A percentile compares a stretch with the other conserved stretches of the same genome.
Evolutionary conservation across 257 asterid genomes (phyloP).

Genomic region (Parsonsia alboflavescens): DNA sequence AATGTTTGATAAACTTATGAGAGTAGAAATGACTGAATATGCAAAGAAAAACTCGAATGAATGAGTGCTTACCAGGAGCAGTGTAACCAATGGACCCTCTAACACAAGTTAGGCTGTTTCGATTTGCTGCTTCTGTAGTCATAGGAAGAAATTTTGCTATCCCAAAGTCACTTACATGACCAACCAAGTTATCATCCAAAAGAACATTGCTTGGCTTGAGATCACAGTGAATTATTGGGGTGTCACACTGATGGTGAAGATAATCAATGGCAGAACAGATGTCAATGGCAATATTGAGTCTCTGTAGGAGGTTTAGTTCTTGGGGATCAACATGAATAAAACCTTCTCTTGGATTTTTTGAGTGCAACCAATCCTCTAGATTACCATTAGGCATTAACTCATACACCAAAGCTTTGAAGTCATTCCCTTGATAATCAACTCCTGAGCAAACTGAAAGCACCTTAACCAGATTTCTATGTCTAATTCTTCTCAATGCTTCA

Average conservation of each 20-base stretch:
- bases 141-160: slow-evolving; percentile 31
- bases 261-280: slow-evolving; percentile 39
- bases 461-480: too few species aligned
- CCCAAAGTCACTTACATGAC: slow-evolving; percentile 51
- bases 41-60: background rate
- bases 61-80: slow-evolving; percentile 29
- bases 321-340: slow-evolving; percentile 12
- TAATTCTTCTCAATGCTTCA: too few species aligned
- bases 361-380: slow-evolving; percentile 45
- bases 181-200: slow-evolving; percentile 33
- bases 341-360: background rate
- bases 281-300: slow-evolving; percentile 35
- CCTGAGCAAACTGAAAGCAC: too few species aligned
- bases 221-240: slow-evolving; percentile 42
- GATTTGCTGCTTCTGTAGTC: slow-evolving; percentile 13
- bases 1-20: background rate
- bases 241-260: slow-evolving; percentile 39
- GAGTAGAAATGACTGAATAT: background rate
- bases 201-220: slow-evolving; percentile 52
- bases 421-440: too few species aligned
- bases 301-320: slow-evolving; percentile 26
- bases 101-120: slow-evolving; percentile 29
- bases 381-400: slow-evolving; percentile 44
- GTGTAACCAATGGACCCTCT: slow-evolving; percentile 33
- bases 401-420: slow-evolving; percentile 20